Evolutionary conservation across 1,284 basidiomycete species (phyloP).

Genomic region (Fomitopsis betulina): DNA sequence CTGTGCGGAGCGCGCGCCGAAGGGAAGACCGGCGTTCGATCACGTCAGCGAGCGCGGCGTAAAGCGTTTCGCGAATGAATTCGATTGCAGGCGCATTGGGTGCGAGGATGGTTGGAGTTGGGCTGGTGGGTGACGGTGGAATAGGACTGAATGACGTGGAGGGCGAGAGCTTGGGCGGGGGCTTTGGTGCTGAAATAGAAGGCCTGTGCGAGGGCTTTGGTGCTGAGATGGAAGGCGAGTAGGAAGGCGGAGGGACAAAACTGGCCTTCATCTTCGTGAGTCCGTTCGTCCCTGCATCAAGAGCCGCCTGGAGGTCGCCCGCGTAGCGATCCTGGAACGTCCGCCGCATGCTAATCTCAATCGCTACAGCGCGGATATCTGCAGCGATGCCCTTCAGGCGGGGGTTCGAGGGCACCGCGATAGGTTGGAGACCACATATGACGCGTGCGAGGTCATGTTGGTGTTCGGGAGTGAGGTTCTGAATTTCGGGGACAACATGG

Average conservation of each 20-base stretch:
- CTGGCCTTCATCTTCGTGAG: slow-evolving; percentile 43
- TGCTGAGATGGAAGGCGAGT: slow-evolving; percentile 30
- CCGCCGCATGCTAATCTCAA: slow-evolving; percentile 76
- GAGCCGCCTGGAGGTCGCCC: slow-evolving; percentile 66
- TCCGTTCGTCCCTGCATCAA: slow-evolving; percentile 50
- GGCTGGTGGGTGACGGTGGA: slow-evolving; percentile 9
- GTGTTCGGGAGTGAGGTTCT: slow-evolving; percentile 52
- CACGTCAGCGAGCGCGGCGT: slow-evolving; percentile 69
- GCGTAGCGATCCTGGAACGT: slow-evolving; percentile 77
- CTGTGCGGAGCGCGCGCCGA: slow-evolving; percentile 46
- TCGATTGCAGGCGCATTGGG: slow-evolving; percentile 58
- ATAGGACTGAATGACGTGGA: slow-evolving; percentile 15
- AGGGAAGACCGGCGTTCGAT: slow-evolving; percentile 52
- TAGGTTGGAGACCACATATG: slow-evolving; percentile 60
- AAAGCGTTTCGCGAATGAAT: slow-evolving; percentile 78
- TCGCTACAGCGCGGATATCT: slow-evolving; percentile 71
- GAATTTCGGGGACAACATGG: slow-evolving; percentile 58
- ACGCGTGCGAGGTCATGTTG: slow-evolving; percentile 78
- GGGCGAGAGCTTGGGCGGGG: slow-evolving; percentile 22
- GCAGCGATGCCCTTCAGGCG: slow-evolving; percentile 59
- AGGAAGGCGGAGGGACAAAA: slow-evolving; percentile 69
- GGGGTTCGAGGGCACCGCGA: slow-evolving; percentile 34
- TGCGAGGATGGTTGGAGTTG: slow-evolving; percentile 46
- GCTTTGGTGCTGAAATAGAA: slow-evolving; percentile 24
- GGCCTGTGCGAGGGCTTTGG: slow-evolving; percentile 21